These are phyloP conservation scores for Monascus ruber DNA, from an alignment of 2,329 filamentous ascomycete species.

Conservation along the genomic window DNA sequence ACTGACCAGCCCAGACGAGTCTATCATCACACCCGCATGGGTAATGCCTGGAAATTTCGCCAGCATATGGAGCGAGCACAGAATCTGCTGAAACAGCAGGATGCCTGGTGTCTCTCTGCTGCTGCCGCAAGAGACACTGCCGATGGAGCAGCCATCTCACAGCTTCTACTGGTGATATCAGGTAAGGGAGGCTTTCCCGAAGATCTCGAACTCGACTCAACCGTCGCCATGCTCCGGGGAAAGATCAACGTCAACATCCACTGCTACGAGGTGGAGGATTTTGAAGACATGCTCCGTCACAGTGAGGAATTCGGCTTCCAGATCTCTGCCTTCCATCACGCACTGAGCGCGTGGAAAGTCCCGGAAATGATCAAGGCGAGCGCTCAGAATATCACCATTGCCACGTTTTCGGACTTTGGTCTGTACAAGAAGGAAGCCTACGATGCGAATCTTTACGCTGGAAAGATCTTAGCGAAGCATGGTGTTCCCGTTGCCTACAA, in stretches of 20 bases:
- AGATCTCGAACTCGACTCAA: slow-evolving; percentile 52
- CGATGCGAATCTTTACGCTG: slow-evolving; percentile 53
- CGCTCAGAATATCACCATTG: slow-evolving; percentile 38
- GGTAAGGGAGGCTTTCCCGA: slow-evolving; percentile 47
- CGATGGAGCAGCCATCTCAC: slow-evolving; percentile 2
- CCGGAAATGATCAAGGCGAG: slow-evolving; percentile 41
- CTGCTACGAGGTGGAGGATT: slow-evolving; percentile 58
- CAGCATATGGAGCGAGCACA: slow-evolving; percentile 55
- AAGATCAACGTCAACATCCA: slow-evolving; percentile 61
- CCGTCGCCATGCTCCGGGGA: slow-evolving; percentile 52
- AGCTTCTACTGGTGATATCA: slow-evolving; percentile 19
- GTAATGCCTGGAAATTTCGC: slow-evolving; percentile 59
- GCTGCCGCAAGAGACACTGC: slow-evolving; percentile 17
- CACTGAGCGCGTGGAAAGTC: slow-evolving; percentile 54
- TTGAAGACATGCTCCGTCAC: slow-evolving; percentile 59
- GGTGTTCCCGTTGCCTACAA: slow-evolving; percentile 61
- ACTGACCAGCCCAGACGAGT: slow-evolving; percentile 18
- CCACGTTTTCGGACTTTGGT: slow-evolving; percentile 59
- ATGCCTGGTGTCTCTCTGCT: slow-evolving; percentile 56
- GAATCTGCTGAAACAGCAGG: slow-evolving; percentile 46
- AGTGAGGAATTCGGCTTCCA: slow-evolving; percentile 61
- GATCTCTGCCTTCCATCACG: slow-evolving; percentile 58
- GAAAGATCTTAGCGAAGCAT: slow-evolving; percentile 54
- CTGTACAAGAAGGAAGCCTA: slow-evolving; percentile 61
- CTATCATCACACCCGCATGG: slow-evolving; percentile 52